Evolutionary conservation across 163 green algal genomes (phyloP).

Genomic region (Prototheca cutis): DNA sequence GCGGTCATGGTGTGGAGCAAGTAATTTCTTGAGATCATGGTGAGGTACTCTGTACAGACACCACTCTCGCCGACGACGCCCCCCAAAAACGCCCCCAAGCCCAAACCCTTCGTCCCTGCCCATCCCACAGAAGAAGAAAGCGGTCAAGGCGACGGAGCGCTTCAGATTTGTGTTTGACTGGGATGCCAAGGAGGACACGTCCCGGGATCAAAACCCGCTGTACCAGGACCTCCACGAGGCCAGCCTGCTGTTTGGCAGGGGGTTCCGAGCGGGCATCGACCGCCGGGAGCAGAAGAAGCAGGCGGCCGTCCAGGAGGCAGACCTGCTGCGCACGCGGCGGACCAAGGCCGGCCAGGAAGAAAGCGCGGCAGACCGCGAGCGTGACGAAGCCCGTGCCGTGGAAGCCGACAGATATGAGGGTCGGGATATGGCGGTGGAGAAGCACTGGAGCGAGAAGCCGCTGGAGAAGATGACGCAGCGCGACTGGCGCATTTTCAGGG

Average conservation of each 20-base stretch:
- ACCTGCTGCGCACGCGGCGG: slow-evolving; percentile 48
- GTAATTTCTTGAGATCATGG: too few species aligned
- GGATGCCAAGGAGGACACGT: slow-evolving; percentile 88
- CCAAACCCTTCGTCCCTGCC: background rate
- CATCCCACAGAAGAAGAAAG: slow-evolving; percentile 42
- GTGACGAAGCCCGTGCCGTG: slow-evolving; percentile 23
- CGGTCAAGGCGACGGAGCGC: slow-evolving; percentile 50
- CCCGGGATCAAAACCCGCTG: slow-evolving; percentile 76
- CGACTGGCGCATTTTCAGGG: slow-evolving; percentile 99
- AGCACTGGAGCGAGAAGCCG: slow-evolving; percentile 84
- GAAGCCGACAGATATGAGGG: slow-evolving; percentile 19
- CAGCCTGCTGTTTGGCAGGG: slow-evolving; percentile 82
- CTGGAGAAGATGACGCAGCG: slow-evolving; percentile 79
- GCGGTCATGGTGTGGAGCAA: too few species aligned
- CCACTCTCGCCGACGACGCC: too few species aligned
- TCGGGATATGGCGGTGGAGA: slow-evolving; percentile 44
- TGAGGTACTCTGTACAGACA: too few species aligned
- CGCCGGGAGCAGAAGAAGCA: slow-evolving; percentile 85
- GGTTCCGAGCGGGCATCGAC: slow-evolving; percentile 86
- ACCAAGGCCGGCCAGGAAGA: slow-evolving; percentile 37
- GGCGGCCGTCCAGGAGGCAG: slow-evolving; percentile 44
- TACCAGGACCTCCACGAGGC: slow-evolving; percentile 81
- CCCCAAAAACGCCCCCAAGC: too few species aligned
- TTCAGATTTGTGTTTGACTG: slow-evolving; percentile 96
- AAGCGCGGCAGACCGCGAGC: slow-evolving; percentile 43